These are phyloP conservation scores for Cyclaneusma minus DNA, from an alignment of 2,329 filamentous ascomycete species.

Conservation along the genomic window DNA sequence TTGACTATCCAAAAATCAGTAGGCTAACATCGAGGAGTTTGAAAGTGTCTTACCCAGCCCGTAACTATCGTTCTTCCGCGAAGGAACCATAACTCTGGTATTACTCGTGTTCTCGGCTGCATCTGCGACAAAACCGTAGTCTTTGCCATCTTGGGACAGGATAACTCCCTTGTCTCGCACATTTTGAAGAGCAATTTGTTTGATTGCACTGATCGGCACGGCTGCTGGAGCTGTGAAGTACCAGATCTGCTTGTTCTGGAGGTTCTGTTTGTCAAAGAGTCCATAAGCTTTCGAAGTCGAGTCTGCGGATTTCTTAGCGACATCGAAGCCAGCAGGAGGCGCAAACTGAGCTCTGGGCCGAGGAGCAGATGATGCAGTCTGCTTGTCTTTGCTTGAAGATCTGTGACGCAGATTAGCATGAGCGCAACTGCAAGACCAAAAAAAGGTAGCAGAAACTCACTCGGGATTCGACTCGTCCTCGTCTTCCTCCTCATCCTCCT, in stretches of 20 bases:
- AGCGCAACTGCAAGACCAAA: no score
- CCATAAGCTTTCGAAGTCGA: conserved; percentile 17
- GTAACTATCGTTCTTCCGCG: conserved; percentile 36
- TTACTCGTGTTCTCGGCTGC: conserved; percentile 31
- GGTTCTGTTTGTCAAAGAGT: conserved; percentile 40
- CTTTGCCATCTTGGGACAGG: conserved; percentile 44
- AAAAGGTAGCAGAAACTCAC: no score
- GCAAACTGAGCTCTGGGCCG: no score
- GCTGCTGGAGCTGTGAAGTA: conserved; percentile 62
- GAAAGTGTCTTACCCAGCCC: conserved; percentile 28
- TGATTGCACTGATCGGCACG: conserved; percentile 51
- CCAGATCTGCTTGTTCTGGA: conserved; percentile 63
- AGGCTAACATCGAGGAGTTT: conserved; percentile 3
- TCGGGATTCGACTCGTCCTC: no score
- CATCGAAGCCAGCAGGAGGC: conserved; percentile 12
- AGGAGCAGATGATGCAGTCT: no score
- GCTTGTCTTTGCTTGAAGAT: no score
- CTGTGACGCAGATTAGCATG: no score
- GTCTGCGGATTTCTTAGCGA: background rate
- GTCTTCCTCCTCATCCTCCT: no score
- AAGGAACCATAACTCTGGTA: conserved; percentile 46
- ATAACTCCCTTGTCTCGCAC: conserved; percentile 38
- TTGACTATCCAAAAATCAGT: conserved; percentile 19
- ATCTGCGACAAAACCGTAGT: conserved; percentile 44
- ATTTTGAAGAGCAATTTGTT: conserved; percentile 46